Evolutionary conservation across 345 rosid species (phyloP), one percentile per base, ranked within the genome.

Genomic region (Raphanus raphanistrum): DNA sequence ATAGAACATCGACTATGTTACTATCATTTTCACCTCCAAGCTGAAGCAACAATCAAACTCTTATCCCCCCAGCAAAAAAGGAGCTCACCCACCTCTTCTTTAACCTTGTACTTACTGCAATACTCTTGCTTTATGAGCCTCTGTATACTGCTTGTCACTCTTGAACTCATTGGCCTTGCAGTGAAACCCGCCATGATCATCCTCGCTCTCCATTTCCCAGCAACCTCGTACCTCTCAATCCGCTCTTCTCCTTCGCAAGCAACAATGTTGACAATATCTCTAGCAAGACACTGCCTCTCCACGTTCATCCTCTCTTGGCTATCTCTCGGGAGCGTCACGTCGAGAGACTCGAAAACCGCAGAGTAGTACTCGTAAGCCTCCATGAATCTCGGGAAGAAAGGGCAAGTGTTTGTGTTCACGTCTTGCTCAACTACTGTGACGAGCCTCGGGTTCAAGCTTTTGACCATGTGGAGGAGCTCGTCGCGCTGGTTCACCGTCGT

Each of bases 241-340:
- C 99, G 85, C 70, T 92, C 99, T 79, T 91, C 98, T 52, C 99
- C 99, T 78, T 95, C 99, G 0, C 99, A 95, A 3, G 99, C 98
- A 29, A 95, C 87, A 6, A 95, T 81, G 82, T 95, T 95, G 12
- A 95, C 95, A 54, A 95, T 95, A 78, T 95, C 99, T 33, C 97
- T 84, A 6, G 99, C 99, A 68, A 95, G 89, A 76, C 99, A 95
- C 67, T 95, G 99, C 63, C 85, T 88, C 77, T 95, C 99, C 6
- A 92, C 98, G 57, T 95, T 95, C 89, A 92, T 86, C 86, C 99
- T 85, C 75, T 95, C 99, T 86, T 89, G 96, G 79, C 98, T 92
- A 71, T 91, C 98, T 69, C 99, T 86, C 0, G 97, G 93, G 35
- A 92, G 88, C 15, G 99, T 90, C 41, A 84, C 86, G n/a, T 95